Base-by-base conservation (phyloP, 306 rosid genomes). In the Sicyos edulis region DNA sequence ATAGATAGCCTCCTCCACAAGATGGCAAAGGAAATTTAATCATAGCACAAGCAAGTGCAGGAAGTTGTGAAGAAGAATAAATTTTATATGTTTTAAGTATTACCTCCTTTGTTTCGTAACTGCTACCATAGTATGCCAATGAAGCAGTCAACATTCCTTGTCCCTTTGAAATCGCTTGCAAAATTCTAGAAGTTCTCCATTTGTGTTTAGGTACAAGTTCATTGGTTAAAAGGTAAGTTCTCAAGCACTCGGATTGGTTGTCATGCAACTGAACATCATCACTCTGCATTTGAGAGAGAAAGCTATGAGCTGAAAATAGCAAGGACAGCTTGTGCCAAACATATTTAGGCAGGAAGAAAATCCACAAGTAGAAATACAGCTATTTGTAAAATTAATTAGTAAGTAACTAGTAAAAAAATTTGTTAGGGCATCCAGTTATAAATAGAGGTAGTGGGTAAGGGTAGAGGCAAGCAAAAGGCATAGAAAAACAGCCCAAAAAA, bases 131-230 rank as follows among this genome's bases (percentile, higher is more conserved):
- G 84, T 90, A 92, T 79, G 88, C 78, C 86, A 92, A 78, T 75
- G 91, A 83, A 74, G 90, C 96, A 74, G 87, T 82, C 85, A 90
- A 74, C 67, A 84, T 86, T 79, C 87, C 96, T 42, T 74, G 72
- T 80, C 96, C 98, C 44, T 75, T 85, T 51, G 96, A 88, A 84
- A 80, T 82, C 70, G 96, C 88, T 80, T 82, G 73, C 74, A 92
- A 77, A 76, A 92, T 54, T 82, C 87, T 85, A 70, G 87, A 84
- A 85, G 80, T 84, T 63, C 71, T 73, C 93, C 88, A 82, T 76
- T 89, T 87, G 73, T 77, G 88, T 79, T 78, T 83, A 59, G 79
- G 69, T 58, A 88, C 86, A 80, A 79, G 74, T 78, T 82, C 88
- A 78, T 81, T 84, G 21, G 91, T 80, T 79, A 87, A 78, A 71